Base-by-base conservation (phyloP, 306 rosid species). In the Alnus glutinosa region DNA sequence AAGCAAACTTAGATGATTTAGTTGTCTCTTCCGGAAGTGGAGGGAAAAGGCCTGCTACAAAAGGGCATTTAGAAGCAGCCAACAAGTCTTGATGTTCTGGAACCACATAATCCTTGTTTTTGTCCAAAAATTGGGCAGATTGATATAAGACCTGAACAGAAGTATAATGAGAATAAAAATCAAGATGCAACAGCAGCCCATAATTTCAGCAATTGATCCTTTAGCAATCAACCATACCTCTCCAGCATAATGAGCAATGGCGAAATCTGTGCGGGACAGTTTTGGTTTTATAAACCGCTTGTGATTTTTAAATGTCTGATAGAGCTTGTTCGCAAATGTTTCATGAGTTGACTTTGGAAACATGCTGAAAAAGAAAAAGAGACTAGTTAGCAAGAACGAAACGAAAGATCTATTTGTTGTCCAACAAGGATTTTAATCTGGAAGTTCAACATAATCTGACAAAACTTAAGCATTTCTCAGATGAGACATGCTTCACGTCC, bases 301-400 rank as follows among this genome's bases (percentile, higher is more conserved):
- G 85, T 96, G 91, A 78, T 13, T 72, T 87, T 89, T 96, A 82
- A 93, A 96, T 83, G 99, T 93, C 75, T 96, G 99, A 90, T 96
- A 96, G 71, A 96, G 94, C 85, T 90, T 96, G 90, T 96, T 96
- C n/a, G 99, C 80, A 87, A 96, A 96, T 74, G 99, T 96, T 88
- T 96, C 99, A 77, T 96, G 97, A 59, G 99, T 96, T 61, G 99
- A 96, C 91, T 96, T 96, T 36, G 99, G 99, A 88, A 96, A 96
- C 99, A 96, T 96, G 91, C 99, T 96, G 99, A 70, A 86, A 90
- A 84, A 55, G 67, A 59, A 74, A 74, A 80, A 63, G 70, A 55
- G 71, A 69, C 62, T 19, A 66, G 78, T 79, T 74, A 82, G 77
- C 77, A 82, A 16, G 82, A 84, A 79, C 42, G 51, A 67, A 48